Conservation (phyloP, 345 rosid genomes). For the Gossypium mustelinum region DNA sequence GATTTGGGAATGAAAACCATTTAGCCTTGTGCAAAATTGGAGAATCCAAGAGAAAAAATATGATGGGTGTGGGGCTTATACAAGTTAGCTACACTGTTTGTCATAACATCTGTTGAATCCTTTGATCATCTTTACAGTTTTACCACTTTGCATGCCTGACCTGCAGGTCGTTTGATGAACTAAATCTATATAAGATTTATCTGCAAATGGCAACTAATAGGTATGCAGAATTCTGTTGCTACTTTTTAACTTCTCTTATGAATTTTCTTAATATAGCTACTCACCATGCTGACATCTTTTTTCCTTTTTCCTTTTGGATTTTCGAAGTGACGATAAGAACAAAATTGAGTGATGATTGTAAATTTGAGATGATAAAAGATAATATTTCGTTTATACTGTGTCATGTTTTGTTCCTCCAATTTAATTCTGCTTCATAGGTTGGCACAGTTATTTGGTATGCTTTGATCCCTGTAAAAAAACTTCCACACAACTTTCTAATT, state of each 20-base stretch:
- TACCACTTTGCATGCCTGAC: constrained; percentile 14
- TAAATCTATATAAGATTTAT: neutral
- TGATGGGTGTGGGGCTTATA: neutral
- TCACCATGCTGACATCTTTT: neutral
- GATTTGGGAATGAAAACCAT: neutral
- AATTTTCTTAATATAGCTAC: constrained; percentile 1
- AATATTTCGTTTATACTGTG: too few species aligned
- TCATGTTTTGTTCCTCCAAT: too few species aligned
- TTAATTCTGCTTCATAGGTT: too few species aligned
- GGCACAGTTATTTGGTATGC: too few species aligned
- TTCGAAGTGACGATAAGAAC: neutral
- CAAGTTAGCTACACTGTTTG: constrained; percentile 13
- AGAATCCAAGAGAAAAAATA: neutral
- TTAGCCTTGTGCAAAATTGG: neutral
- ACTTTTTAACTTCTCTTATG: neutral
- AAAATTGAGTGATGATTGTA: too few species aligned
- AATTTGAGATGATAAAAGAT: too few species aligned
- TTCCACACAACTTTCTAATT: too few species aligned
- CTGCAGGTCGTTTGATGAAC: constrained; percentile 22
- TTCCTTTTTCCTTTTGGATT: neutral
- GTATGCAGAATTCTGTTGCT: constrained; percentile 13
- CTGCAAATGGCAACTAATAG: constrained; percentile 22
- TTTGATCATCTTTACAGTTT: constrained; percentile 10
- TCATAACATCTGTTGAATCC: constrained; percentile 11
- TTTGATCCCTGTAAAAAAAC: too few species aligned